Percentiles rank a stretch among this genome's conserved stretches.
phyloP scores from a whole-genome alignment of 495 filamentous ascomycete genomes.

The Penicillium lividum region DNA sequence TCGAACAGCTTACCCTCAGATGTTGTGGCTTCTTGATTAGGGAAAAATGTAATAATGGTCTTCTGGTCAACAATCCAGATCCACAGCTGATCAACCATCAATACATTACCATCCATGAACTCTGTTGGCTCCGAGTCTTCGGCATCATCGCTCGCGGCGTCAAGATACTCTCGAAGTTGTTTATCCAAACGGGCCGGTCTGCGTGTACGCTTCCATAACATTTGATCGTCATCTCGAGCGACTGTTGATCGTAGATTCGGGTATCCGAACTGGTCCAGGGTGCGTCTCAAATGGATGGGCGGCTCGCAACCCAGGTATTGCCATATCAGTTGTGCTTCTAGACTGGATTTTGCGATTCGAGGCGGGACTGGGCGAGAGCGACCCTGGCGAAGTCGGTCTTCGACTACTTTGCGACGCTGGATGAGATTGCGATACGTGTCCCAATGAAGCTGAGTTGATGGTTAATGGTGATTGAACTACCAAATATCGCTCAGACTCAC shows the following conservation, averaged over 20 bases:
- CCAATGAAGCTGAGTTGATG: constrained; percentile 58
- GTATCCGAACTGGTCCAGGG: constrained; percentile 68
- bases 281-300: constrained; percentile 63
- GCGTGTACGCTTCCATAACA: constrained; percentile 69
- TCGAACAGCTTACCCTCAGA: constrained; percentile 60
- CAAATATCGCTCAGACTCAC: constrained; percentile 13
- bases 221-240: constrained; percentile 66
- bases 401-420: constrained; percentile 58
- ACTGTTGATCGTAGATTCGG: constrained; percentile 62
- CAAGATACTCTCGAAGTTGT: constrained; percentile 25
- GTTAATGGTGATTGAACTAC: constrained; percentile 7
- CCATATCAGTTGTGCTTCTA: constrained; percentile 65
- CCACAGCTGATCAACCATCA: constrained; percentile 74
- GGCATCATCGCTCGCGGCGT: constrained; percentile 20
- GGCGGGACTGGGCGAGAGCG: constrained; percentile 57
- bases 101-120: constrained; percentile 59
- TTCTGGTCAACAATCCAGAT: constrained; percentile 64
- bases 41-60: constrained; percentile 62
- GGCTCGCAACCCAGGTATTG: constrained; percentile 64
- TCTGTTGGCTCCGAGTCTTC: constrained; percentile 20
- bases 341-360: constrained; percentile 52
- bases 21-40: constrained; percentile 43
- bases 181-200: constrained; percentile 34
- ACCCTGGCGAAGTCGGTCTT: constrained; percentile 54
- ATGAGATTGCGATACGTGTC: constrained; percentile 64